A percentile compares a stretch with the other conserved stretches of the same genome.
Conservation (phyloP, 495 filamentous ascomycete genomes). For the Aspergillus incahuasiensis region DNA sequence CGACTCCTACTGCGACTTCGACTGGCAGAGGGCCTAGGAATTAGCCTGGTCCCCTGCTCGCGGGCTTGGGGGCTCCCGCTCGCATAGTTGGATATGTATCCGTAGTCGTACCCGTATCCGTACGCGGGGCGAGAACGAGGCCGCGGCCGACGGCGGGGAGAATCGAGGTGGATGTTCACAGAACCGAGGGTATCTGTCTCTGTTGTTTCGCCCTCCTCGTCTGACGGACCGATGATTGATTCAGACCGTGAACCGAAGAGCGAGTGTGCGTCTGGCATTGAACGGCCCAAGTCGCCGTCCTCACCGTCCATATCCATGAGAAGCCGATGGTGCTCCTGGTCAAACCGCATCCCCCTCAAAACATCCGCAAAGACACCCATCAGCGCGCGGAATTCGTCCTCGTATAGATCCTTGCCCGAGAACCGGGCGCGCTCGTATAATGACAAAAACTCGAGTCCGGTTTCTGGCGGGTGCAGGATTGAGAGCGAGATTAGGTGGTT, state of each 20-base stretch:
- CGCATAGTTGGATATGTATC: conserved; percentile 11
- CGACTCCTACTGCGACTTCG: background rate
- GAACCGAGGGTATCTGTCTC: conserved; percentile 23
- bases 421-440: conserved; percentile 84
- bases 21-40: background rate
- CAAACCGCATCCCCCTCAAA: conserved; percentile 63
- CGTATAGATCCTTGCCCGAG: conserved; percentile 54
- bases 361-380: conserved; percentile 88
- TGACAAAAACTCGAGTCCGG: conserved; percentile 60
- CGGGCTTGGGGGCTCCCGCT: no score
- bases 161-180: background rate
- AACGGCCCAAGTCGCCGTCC: conserved; percentile 28
- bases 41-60: no score
- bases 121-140: background rate
- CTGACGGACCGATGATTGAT: conserved; percentile 40
- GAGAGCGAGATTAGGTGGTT: conserved; percentile 60
- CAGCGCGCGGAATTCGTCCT: conserved; percentile 68
- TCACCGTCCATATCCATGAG: conserved; percentile 33
- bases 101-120: conserved; percentile 24
- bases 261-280: background rate
- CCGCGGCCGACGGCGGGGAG: background rate
- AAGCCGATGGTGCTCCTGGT: conserved; percentile 40
- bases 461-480: conserved; percentile 54
- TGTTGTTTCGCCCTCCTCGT: conserved; percentile 46
- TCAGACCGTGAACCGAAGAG: conserved; percentile 13